A percentile compares a stretch with the other conserved stretches of the same genome.
phyloP scores from a whole-genome alignment of 305 asterid species.

The Fraxinus sp. region DNA sequence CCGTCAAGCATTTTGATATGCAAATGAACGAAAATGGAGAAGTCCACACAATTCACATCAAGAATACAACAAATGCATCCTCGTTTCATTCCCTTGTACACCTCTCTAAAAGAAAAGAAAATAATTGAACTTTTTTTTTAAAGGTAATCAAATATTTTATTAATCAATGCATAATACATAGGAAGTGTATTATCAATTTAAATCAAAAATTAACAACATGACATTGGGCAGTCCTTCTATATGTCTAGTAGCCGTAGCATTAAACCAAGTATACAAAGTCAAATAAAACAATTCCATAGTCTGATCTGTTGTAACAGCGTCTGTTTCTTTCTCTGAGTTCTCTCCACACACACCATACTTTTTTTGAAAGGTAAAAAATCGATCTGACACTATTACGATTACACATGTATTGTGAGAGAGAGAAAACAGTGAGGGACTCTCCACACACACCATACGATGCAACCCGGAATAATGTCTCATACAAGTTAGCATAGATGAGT shows the following conservation, averaged over 20 bases:
- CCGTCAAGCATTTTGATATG: background rate
- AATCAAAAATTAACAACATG: background rate
- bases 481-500: background rate
- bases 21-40: background rate
- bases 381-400: no score
- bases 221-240: background rate
- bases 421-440: no score
- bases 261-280: background rate
- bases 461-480: background rate
- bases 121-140: background rate
- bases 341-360: background rate
- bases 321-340: background rate
- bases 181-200: background rate
- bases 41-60: background rate
- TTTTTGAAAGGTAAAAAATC: no score
- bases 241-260: background rate
- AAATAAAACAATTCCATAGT: background rate
- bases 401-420: no score
- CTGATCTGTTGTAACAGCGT: background rate
- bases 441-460: background rate
- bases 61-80: background rate
- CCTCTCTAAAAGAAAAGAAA: background rate
- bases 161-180: background rate
- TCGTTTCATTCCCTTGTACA: background rate
- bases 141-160: background rate